Evolutionary conservation across 352 stramenopile species (phyloP), one percentile per base, ranked within the genome.

Genomic region (Globisporangium yorkense): DNA sequence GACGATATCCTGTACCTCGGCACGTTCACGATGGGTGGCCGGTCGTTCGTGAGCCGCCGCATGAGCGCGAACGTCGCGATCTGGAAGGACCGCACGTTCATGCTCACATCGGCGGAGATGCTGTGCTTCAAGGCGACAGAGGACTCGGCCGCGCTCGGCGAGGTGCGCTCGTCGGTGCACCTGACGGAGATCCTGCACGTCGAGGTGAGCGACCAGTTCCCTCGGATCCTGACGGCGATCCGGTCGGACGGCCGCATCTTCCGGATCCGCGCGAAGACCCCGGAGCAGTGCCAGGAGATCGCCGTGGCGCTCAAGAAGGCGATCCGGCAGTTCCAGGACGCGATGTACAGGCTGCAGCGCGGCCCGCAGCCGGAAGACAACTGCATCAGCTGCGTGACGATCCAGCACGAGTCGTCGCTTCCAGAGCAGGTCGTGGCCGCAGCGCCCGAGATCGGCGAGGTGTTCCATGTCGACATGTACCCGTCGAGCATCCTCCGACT

Each of bases 181-280:
- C 59, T 91, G 57, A 89, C 79, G 7, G 81, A 91, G 62, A 91
- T 91, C 51, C 58, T 91, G 52, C 77, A 91, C 57, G 80, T 88
- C 44, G 80, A 89, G 54, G 72, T 91, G 45, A 85, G 80, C 57
- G 79, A 89, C 27, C 69, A 86, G 54, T 84, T 78, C 52, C 73
- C 81, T 29, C 75, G 77, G 8, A 89, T 91, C 62, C 58, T 91
- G 5, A 88, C 78, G 29, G 77, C 82, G 31, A 83, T 91, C n/a
- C 81, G 81, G 27, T 76, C 79, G 0, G 79, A 91, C 66, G 81
- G 81, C 3, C 75, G 79, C 49, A 77, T 91, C 21, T 91, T 89
- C 54, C 77, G 78, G 33, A 70, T 91, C 7, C 81, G 81, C 47
- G 77, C 81, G 20, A 84, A 84, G 48, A 83, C 72, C 1, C 66